Evolutionary conservation across 177 flowering plant species (phyloP).

Genomic region (Tripterygium wilfordii): DNA sequence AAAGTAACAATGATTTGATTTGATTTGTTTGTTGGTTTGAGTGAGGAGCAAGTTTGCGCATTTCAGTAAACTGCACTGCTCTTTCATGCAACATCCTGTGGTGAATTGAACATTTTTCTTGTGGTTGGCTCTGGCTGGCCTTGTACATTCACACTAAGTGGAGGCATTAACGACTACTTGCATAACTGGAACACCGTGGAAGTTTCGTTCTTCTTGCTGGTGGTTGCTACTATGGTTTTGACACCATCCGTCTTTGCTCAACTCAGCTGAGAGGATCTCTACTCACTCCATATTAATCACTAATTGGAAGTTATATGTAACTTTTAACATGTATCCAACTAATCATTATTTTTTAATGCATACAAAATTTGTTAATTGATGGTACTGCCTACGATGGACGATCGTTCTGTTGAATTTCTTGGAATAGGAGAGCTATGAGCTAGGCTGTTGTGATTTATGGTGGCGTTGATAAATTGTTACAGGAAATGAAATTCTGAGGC

Average conservation of each 20-base stretch:
- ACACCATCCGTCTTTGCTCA: not conserved
- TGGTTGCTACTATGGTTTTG: constrained; percentile 1
- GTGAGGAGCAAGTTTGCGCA: constrained; percentile 3
- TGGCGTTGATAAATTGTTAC: too few species aligned
- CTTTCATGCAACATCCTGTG: not conserved
- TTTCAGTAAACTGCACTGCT: not conserved
- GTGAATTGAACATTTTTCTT: not conserved
- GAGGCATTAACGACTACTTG: constrained; percentile 7
- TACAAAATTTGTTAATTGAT: constrained; percentile 1
- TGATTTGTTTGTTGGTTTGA: not conserved
- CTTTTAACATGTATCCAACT: not conserved
- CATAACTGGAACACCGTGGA: constrained; percentile 5
- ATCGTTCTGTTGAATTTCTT: not conserved
- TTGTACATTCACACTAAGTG: constrained; percentile 9
- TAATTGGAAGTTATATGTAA: not conserved
- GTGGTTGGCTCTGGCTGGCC: constrained; percentile 3
- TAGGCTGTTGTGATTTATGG: too few species aligned
- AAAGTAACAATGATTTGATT: not conserved
- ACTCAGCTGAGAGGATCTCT: not conserved
- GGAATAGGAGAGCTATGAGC: too few species aligned
- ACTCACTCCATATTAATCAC: not conserved
- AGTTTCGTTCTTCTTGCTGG: not conserved
- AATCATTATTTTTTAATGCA: not conserved
- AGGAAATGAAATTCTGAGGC: too few species aligned
- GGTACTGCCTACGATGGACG: not conserved